Base-by-base conservation (phyloP, 2,329 filamentous ascomycete genomes). In the Calonectria honghensis region DNA sequence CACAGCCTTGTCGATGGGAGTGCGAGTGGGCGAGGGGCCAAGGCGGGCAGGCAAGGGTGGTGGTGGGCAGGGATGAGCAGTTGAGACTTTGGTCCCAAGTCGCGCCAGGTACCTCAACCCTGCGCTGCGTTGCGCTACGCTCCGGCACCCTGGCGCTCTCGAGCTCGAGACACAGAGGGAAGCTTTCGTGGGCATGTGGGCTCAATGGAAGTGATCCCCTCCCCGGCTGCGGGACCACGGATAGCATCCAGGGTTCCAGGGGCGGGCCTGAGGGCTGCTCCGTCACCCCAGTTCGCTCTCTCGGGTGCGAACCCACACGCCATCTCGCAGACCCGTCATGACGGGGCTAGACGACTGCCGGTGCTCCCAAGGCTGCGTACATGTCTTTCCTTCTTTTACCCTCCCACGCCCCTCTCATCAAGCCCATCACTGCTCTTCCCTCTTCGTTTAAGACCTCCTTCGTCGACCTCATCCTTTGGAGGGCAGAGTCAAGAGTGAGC, bases 321-420 rank as follows among this genome's bases (percentile, higher is more conserved):
- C 78, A 81, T 82, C 79, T 81, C 71, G 75, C 80, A 81, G 78
- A 76, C 79, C 72, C 75, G 73, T 78, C 76, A 78, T 79, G 81
- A 81, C 76, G 76, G 80, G 80, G 75, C 76, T 69, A 80, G 72
- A 79, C 74, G 80, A 81, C 75, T 81, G 73, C 76, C 68, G 77
- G 68, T 81, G 75, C 75, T 77, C 76, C 73, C 72, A 79, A 80
- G 77, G 74, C 79, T 79, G 73, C 68, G 70, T 77, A 77, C 77
- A 78, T 73, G 77, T 80, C 79, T 80, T 81, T 82, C 83, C 82
- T 85, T 85, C 82, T 82, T 84, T 79, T 85, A 83, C 83, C 79
- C 82, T 82, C 80, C 76, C 78, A 81, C 82, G 76, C 83, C 83
- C 82, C 82, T 82, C 79, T 78, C 70, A 78, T 76, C 75, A 75